Conservation (phyloP, 78 protist species). For the Dictyostelium purpureum region DNA sequence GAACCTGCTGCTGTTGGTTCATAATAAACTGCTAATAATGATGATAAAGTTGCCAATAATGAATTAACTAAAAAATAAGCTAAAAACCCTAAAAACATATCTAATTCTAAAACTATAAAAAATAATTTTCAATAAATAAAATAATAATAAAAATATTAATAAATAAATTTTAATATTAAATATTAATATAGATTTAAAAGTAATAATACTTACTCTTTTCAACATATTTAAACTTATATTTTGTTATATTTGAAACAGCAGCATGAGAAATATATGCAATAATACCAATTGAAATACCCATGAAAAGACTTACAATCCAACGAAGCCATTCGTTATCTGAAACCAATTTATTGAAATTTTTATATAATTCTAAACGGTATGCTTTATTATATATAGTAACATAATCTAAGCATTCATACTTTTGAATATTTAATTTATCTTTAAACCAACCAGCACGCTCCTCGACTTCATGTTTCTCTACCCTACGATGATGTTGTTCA, state of each 20-base stretch:
- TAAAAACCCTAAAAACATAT: constrained; percentile 45
- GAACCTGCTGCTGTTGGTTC: constrained; percentile 90
- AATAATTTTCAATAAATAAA: neutral
- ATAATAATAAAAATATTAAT: neutral
- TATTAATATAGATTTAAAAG: neutral
- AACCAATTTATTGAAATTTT: constrained; percentile 34
- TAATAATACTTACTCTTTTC: neutral
- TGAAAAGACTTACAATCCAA: constrained; percentile 54
- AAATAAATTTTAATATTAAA: neutral
- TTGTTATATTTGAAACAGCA: constrained; percentile 23
- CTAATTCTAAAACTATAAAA: neutral
- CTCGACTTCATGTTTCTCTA: constrained; percentile 1
- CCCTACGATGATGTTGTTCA: constrained; percentile 6
- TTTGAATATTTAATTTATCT: constrained; percentile 30
- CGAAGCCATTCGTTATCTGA: constrained; percentile 56
- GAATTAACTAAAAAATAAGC: constrained; percentile 49
- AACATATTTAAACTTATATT: constrained; percentile 26
- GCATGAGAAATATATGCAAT: constrained; percentile 43
- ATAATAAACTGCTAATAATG: constrained; percentile 70
- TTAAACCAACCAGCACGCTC: constrained; percentile 54
- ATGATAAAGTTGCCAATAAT: constrained; percentile 44
- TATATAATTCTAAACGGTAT: constrained; percentile 50
- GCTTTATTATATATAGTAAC: constrained; percentile 68
- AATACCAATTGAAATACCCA: constrained; percentile 70
- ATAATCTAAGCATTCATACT: constrained; percentile 66